Evolutionary conservation across 495 filamentous ascomycete species (phyloP), one percentile per base, ranked within the genome.

Genomic region (Aspergillus cavernicola): DNA sequence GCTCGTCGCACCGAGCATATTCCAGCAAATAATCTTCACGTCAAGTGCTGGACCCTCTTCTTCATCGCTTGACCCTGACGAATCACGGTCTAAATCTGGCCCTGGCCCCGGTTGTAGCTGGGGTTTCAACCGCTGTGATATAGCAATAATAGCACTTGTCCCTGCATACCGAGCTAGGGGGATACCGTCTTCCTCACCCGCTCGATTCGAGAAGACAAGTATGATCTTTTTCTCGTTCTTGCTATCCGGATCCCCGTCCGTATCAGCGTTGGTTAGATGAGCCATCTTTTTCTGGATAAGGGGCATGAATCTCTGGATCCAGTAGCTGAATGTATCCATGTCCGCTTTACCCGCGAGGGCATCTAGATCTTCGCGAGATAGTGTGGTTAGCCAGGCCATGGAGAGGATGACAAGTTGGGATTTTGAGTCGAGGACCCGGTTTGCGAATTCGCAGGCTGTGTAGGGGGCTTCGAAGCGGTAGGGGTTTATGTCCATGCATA

Each of bases 331-430:
- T 0, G 90, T 95, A 47, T 89, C 82, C 63, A 88, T 68, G 55
- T 96, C 90, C 8, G 90, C 87, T 55, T 85, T 75, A 1, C 50
- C 73, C 67, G 70, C 65, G 53, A 67, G 68, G 55, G 59, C 67
- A 71, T 38, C 68, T n/a, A 76, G 64, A 35, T 67, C 77, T 35
- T 69, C 80, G 42, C 66, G 83, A 61, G 46, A 53, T 22, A 76
- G 56, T 7, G 70, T 62, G 4, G 87, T 88, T 33, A 92, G 71
- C 92, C 92, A 98, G 0, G 93, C 91, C 88, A 96, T 96, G 13
- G 82, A 82, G 19, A 97, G 52, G 46, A 96, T 80, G 15, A 95
- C 85, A 12, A 96, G 69, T 57, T 86, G 83, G 4, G 90, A 80
- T 23, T 78, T 59, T 0, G 71, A 74, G 23, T 82, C 74, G n/a